Conservation (phyloP, 345 rosid genomes). For the Euclidium syriacum region DNA sequence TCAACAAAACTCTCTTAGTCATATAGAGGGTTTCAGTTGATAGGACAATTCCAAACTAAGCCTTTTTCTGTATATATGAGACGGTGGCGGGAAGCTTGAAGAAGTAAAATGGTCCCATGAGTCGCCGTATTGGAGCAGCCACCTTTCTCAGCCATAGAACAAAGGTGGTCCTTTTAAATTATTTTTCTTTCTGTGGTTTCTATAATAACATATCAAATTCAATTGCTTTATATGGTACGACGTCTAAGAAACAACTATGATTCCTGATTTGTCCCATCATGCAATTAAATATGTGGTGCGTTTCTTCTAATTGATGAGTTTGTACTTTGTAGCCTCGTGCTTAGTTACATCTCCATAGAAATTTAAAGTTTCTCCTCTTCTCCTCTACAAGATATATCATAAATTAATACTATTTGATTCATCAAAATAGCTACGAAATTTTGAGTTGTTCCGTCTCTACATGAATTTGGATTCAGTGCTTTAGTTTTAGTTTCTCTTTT, state of each 20-base stretch:
- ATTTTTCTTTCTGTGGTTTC: constrained; percentile 15
- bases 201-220: background rate
- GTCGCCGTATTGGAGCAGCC: constrained; percentile 22
- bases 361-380: background rate
- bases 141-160: constrained; percentile 15
- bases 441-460: background rate
- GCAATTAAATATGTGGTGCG: background rate
- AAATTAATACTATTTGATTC: background rate
- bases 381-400: background rate
- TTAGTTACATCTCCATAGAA: background rate
- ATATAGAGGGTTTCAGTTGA: background rate
- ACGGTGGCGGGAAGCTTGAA: constrained; percentile 25
- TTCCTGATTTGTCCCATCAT: constrained; percentile 18
- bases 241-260: constrained; percentile 28
- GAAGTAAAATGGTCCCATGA: constrained; percentile 22
- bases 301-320: background rate
- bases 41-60: constrained; percentile 11
- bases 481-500: no score
- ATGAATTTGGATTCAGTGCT: background rate
- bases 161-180: constrained; percentile 10
- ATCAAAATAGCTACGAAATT: background rate
- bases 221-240: constrained; percentile 10
- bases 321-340: background rate
- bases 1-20: background rate
- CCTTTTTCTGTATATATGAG: background rate